Evolutionary conservation across 2,329 filamentous ascomycete species (phyloP).

Genomic region (Phaeosphaeria sp.): DNA sequence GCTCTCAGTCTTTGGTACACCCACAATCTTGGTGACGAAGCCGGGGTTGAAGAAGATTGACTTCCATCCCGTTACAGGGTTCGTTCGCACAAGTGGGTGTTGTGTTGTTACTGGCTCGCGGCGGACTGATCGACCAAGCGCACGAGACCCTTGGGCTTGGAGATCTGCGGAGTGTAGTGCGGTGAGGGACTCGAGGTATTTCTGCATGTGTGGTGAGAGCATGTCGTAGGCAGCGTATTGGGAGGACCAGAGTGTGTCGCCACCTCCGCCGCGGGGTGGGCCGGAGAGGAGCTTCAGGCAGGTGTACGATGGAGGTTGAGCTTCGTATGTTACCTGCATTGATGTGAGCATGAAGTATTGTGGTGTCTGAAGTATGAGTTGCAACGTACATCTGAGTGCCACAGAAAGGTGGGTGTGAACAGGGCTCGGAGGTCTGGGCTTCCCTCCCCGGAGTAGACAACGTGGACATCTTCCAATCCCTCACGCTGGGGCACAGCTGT

Average conservation of each 20-base stretch:
- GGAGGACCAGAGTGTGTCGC: conserved; percentile 65
- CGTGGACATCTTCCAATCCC: conserved; percentile 64
- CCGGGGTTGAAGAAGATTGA: conserved; percentile 66
- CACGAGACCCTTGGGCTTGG: conserved; percentile 59
- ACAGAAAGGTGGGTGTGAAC: conserved; percentile 63
- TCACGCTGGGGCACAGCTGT: conserved; percentile 58
- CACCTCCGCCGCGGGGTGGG: conserved; percentile 62
- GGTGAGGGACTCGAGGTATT: conserved; percentile 64
- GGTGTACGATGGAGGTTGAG: conserved; percentile 65
- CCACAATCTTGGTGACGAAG: conserved; percentile 65
- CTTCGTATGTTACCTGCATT: conserved; percentile 61
- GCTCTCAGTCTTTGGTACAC: conserved; percentile 63
- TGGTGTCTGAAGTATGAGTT: conserved; percentile 6
- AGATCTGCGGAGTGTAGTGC: conserved; percentile 63
- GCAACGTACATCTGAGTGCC: conserved; percentile 62
- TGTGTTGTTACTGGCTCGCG: conserved; percentile 61
- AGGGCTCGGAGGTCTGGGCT: conserved; percentile 61
- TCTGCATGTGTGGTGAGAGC: conserved; percentile 63
- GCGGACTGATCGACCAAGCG: conserved; percentile 59
- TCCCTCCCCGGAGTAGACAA: conserved; percentile 62
- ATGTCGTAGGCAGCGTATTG: conserved; percentile 66
- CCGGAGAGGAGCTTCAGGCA: conserved; percentile 62
- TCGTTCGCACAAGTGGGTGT: conserved; percentile 65
- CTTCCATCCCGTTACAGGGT: conserved; percentile 70
- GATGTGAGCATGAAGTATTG: neutral